These are phyloP conservation scores for Elsinoe ampelina DNA, from an alignment of 2,329 filamentous ascomycete genomes.

Conservation along the genomic window DNA sequence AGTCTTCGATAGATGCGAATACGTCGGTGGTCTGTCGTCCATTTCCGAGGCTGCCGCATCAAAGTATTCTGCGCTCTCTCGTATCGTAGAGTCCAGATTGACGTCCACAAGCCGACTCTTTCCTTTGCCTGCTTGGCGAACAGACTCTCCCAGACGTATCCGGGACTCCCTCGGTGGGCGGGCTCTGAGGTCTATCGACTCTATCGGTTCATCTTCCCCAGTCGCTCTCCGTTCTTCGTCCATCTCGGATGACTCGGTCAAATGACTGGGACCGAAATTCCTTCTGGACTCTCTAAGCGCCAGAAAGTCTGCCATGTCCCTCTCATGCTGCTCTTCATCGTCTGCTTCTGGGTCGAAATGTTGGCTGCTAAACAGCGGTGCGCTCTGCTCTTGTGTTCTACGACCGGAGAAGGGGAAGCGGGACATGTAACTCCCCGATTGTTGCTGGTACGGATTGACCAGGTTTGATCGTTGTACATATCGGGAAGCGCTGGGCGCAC, in stretches of 20 bases:
- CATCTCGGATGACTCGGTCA: slow-evolving; percentile 77
- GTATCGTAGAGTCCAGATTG: slow-evolving; percentile 60
- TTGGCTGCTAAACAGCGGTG: slow-evolving; percentile 85
- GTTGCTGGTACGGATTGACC: slow-evolving; percentile 65
- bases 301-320: slow-evolving; percentile 89
- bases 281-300: slow-evolving; percentile 82
- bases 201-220: slow-evolving; percentile 27
- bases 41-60: slow-evolving; percentile 25
- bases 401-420: slow-evolving; percentile 74
- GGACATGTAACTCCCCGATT: slow-evolving; percentile 57
- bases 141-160: slow-evolving; percentile 27
- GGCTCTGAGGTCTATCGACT: slow-evolving; percentile 8
- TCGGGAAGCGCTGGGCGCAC: slow-evolving; percentile 38
- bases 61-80: slow-evolving; percentile 35
- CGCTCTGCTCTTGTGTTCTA: slow-evolving; percentile 55
- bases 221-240: slow-evolving; percentile 52
- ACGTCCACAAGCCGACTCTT: slow-evolving; percentile 73
- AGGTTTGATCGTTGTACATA: slow-evolving; percentile 41
- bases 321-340: slow-evolving; percentile 80
- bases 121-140: slow-evolving; percentile 39
- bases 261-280: slow-evolving; percentile 72
- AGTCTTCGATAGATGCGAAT: slow-evolving; percentile 47
- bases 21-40: slow-evolving; percentile 41
- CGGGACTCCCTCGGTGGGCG: neutral
- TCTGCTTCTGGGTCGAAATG: slow-evolving; percentile 90